Base-by-base conservation (phyloP, 352 stramenopile species). In the Phytopythium litorale region DNA sequence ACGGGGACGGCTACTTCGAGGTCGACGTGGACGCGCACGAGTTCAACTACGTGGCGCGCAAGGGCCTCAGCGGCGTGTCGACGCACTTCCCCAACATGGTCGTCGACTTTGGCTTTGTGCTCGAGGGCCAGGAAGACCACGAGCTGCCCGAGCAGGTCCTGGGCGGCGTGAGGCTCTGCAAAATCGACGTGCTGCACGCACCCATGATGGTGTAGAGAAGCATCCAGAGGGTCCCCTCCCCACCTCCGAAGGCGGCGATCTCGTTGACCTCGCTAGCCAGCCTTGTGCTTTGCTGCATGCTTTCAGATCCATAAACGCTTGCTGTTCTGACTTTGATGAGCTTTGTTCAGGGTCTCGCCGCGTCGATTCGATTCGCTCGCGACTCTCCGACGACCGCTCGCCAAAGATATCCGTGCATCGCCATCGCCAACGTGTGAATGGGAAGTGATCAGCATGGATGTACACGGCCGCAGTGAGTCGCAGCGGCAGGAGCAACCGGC, bases 11-110 rank as follows among this genome's bases (percentile, higher is more conserved):
- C 37, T 94, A 94, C 72, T 92, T 92, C 66, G 84, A 94, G 55
- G 76, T 94, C 15, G 84, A 94, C 52, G 82, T 94, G 33, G 83
- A 94, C 52, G 84, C 81, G 6, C 84, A 94, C 55, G 72, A 89
- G 56, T 94, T 94, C 72, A 94, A 94, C 58, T 94, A 87, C 48
- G 78, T 94, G 16, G 84, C 84, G 16, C 81, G 84, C 23, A 91
- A 90, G 53, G 82, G 82, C 1, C 72, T 94, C 2, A 81, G 83
- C 0, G 82, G 84, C 0, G 81, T 94, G 21, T 84, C 84, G 0
- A 78, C 81, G 16, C 84, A 94, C 60, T 88, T 89, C 48, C 75
- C 75, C 43, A 87, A 89, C 67, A 94, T 94, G 84, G 65, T 92
- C 25, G 69, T 94, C 28, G 84, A 94, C 67, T 94, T 94, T 75